Conservation (phyloP, 202 grass and related monocot species). For the Carex arenaria region DNA sequence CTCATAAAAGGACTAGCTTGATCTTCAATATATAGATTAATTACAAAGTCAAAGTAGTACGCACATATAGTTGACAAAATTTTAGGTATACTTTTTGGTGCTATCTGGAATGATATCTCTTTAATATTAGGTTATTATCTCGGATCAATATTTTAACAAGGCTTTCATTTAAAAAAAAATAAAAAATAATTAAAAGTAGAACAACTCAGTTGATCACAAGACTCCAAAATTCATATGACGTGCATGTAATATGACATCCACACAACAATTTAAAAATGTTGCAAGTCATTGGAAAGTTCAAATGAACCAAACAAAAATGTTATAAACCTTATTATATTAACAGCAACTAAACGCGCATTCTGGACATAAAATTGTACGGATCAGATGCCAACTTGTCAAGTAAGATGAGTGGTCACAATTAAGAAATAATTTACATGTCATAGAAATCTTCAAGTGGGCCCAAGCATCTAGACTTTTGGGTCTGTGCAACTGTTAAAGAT, state of each 20-base stretch:
- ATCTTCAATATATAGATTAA: background rate
- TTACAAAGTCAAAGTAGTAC: background rate
- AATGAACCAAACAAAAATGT: background rate
- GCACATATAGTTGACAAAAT: background rate
- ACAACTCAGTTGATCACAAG: background rate
- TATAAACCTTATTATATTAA: background rate
- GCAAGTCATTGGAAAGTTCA: background rate
- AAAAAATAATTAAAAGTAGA: background rate
- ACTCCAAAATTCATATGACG: background rate
- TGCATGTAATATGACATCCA: background rate
- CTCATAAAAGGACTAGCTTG: background rate
- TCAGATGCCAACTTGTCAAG: background rate
- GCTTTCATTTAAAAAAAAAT: background rate
- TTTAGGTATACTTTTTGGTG: background rate
- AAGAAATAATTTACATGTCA: background rate
- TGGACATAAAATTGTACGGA: background rate
- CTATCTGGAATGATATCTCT: background rate
- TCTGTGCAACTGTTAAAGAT: conserved; percentile 1
- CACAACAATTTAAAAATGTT: background rate
- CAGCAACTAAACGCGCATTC: background rate
- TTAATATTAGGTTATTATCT: background rate
- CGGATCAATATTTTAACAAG: background rate
- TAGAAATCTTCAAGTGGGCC: conserved; percentile 14
- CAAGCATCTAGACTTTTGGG: conserved; percentile 18
- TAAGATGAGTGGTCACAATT: background rate